Base-by-base conservation (phyloP, 2,329 filamentous ascomycete species). In the Clonostachys sp. region DNA sequence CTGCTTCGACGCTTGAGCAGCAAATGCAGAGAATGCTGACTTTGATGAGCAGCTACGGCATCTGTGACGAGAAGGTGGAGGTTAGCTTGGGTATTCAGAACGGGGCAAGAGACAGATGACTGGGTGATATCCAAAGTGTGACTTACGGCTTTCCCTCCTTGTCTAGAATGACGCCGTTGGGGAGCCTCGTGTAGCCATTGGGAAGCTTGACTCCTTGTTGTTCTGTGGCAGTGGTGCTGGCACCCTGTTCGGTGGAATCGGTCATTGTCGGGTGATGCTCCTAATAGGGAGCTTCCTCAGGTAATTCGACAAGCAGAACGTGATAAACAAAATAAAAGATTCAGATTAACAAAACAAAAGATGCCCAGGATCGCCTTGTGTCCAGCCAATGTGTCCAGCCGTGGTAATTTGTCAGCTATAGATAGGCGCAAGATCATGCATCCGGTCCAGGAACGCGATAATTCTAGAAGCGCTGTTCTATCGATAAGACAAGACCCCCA, bases 141-240 rank as follows among this genome's bases (percentile, higher is more conserved):
- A 69, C 86, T 73, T 69, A 92, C 89, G 89, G 89, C 68, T 94
- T 94, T 48, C 89, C 89, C 70, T 94, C 87, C 53, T 86, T 86
- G 42, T 85, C 89, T 35, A 92, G 69, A 36, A 92, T 78, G 3
- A 92, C 75, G 53, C 87, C 87, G 59, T 86, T 88, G 14, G 86
- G 80, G 33, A 87, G 67, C 58, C 75, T 80, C 60, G 78, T 78
- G 24, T 75, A 41, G 13, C 40, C 40, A 39, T 16, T 18, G 12
- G 16, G 30, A 35, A 42, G 34, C 18, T 20, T 34, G 14, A 34
- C 18, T 5, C 44, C 46, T 10, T 30, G 24, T 30, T 30, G 24
- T 10, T 30, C 24, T 7, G 38, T 44, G 20, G 42, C 36, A n/a
- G 47, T 14, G 5, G 42, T 35, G 24, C 24, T 30, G 24, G 24